Evolutionary conservation across 257 asterid genomes (phyloP), one percentile per base, ranked within the genome.

Genomic region (Forsythia viridissima): DNA sequence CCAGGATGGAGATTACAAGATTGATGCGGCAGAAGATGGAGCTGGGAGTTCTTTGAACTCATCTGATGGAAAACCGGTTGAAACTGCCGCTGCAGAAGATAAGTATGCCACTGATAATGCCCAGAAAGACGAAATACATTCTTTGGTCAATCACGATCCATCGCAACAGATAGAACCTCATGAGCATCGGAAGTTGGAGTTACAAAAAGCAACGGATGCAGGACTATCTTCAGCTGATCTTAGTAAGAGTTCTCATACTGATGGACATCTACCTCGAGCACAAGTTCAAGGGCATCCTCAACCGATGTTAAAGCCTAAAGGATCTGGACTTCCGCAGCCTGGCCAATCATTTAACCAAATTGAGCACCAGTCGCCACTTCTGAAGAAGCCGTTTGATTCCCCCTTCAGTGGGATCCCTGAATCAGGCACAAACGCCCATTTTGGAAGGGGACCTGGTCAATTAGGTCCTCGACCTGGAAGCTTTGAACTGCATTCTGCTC

Each of bases 391-490:
- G 37, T 72, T 76, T 77, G 84, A 73, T 76, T 73, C 67, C 16
- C 70, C 82, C 30, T 8, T 68, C 67, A 72, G 81, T 42, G 77
- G 82, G 72, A 43, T 75, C 39, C 75, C 82, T 65, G 77, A 57
- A 70, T 69, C 77, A 52, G 85, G 87, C 57, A 74, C 81, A 46
- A 30, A 61, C 16, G 40, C 84, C 48, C 46, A 86, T 34, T 78
- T 78, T 79, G 92, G 90, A 48, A 85, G 90, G 75, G 88, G 51
- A 21, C 82, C 85, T 82, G 88, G 88, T 83, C 78, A 85, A 82
- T 82, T 88, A 48, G 90, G 88, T 73, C 83, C 83, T 72, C 85
- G 84, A 66, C 77, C 80, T n/a, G 82, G 87, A 76, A 76, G 77
- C 46, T 85, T 82, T 65, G 90, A 77, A 44, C 70, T 80, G 24